phyloP scores from a whole-genome alignment of 1,284 basidiomycete species.

The Malassezia equina region DNA sequence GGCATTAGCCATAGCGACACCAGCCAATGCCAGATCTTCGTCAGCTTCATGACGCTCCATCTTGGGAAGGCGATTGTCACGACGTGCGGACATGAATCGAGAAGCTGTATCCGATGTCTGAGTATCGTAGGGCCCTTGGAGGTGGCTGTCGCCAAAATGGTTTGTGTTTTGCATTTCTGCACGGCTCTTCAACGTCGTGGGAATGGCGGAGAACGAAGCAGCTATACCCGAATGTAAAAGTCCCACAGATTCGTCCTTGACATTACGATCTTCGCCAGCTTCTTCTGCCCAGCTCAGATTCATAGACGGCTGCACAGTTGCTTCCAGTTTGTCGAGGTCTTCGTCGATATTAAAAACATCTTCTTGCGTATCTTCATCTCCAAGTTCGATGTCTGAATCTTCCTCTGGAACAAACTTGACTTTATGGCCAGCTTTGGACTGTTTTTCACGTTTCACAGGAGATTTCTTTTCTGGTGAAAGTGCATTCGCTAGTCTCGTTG shows the following conservation, averaged over 20 bases:
- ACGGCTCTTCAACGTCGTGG: background rate
- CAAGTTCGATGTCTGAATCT: background rate
- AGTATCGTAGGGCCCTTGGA: background rate
- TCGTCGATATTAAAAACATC: background rate
- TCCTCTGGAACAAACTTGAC: background rate
- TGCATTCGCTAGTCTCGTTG: background rate
- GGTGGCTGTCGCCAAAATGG: background rate
- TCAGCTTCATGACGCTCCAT: conserved; percentile 3
- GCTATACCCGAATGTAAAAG: background rate
- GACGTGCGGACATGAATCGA: background rate
- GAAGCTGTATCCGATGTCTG: background rate
- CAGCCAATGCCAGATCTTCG: conserved; percentile 24
- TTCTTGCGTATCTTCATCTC: background rate
- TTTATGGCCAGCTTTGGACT: background rate
- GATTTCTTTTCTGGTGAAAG: background rate
- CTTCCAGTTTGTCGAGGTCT: background rate
- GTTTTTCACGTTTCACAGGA: background rate
- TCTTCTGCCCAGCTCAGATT: background rate
- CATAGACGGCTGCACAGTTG: background rate
- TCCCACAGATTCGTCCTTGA: background rate
- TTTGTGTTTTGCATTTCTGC: background rate
- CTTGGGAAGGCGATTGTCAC: background rate
- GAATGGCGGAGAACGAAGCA: conserved; percentile 4
- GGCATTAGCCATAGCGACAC: conserved; percentile 35
- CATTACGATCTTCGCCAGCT: background rate